Percentiles rank a stretch among this genome's conserved stretches.
Conservation (phyloP, 1,284 basidiomycete species). For the Coriolopsis trogii region DNA sequence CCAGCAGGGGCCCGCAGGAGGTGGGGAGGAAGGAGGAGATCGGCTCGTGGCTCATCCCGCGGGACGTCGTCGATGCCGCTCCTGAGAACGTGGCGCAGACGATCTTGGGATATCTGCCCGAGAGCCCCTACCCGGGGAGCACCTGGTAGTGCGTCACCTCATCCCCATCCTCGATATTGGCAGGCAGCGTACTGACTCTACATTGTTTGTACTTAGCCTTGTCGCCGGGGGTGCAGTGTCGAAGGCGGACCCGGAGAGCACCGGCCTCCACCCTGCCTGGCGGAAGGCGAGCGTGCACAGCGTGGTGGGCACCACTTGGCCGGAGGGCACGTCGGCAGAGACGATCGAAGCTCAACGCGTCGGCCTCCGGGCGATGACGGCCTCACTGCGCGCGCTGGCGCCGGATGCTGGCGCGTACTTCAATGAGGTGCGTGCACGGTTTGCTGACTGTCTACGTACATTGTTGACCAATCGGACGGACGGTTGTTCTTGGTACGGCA, state of each 20-base stretch:
- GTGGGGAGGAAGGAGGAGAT: conserved; percentile 28
- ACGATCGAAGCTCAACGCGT: conserved; percentile 32
- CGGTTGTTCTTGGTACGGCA: too few relatives aligned
- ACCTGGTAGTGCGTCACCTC: conserved; percentile 19
- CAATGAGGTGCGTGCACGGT: conserved; percentile 41
- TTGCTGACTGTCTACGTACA: too few relatives aligned
- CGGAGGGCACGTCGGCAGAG: conserved; percentile 29
- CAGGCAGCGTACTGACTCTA: not conserved
- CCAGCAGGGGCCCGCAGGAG: not conserved
- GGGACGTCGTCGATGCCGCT: conserved; percentile 32
- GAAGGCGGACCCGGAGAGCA: conserved; percentile 36
- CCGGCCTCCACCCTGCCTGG: conserved; percentile 49
- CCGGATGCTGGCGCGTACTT: conserved; percentile 42
- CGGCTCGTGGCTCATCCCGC: conserved; percentile 41
- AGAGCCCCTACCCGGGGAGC: conserved; percentile 12
- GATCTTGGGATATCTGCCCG: too few relatives aligned
- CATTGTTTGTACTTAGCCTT: not conserved
- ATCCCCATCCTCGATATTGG: not conserved
- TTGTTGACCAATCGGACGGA: too few relatives aligned
- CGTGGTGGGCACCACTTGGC: conserved; percentile 33
- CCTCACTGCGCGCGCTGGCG: conserved; percentile 25
- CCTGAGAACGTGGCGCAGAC: conserved; percentile 32
- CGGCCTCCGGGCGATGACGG: conserved; percentile 30
- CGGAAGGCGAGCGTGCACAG: conserved; percentile 39
- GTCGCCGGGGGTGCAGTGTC: conserved; percentile 43